phyloP scores from a whole-genome alignment of 2,329 filamentous ascomycete genomes.

The Microsporum ferrugineum region DNA sequence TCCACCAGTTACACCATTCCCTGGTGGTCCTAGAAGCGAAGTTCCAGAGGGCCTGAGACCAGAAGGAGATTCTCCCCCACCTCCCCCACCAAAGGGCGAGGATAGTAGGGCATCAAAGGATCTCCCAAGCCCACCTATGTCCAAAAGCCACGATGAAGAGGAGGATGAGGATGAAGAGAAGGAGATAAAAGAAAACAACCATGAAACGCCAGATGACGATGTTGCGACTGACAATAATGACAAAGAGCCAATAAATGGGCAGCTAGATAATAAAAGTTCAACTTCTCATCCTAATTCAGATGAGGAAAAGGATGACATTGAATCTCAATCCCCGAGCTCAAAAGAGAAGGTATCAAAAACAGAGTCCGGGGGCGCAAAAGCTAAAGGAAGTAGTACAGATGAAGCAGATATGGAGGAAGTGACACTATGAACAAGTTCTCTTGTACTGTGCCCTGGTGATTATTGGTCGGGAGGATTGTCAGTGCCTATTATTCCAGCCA shows the following conservation, averaged over 20 bases:
- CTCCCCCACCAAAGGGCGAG: slow-evolving; percentile 6
- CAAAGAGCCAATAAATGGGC: not conserved
- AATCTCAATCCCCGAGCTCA: not conserved
- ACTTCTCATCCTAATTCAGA: not conserved
- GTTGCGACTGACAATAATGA: not conserved
- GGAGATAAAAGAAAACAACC: slow-evolving; percentile 7
- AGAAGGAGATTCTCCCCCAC: slow-evolving; percentile 7
- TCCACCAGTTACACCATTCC: slow-evolving; percentile 19
- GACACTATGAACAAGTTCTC: not conserved
- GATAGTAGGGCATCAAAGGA: not conserved
- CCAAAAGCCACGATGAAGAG: not conserved
- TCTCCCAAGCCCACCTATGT: slow-evolving; percentile 2
- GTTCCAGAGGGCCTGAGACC: slow-evolving; percentile 7
- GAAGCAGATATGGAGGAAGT: slow-evolving; percentile 6
- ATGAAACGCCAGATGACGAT: slow-evolving; percentile 4
- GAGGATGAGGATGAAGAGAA: slow-evolving; percentile 11
- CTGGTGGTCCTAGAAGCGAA: slow-evolving; percentile 13
- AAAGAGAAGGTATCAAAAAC: not conserved
- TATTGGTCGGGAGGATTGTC: not conserved
- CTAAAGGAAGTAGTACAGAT: not conserved
- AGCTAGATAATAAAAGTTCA: not conserved
- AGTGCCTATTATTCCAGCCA: not conserved
- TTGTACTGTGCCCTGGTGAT: not conserved
- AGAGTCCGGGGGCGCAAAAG: not conserved
- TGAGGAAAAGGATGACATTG: not conserved